Evolutionary conservation across 352 stramenopile genomes (phyloP).

Genomic region (Phytophthora vignae): DNA sequence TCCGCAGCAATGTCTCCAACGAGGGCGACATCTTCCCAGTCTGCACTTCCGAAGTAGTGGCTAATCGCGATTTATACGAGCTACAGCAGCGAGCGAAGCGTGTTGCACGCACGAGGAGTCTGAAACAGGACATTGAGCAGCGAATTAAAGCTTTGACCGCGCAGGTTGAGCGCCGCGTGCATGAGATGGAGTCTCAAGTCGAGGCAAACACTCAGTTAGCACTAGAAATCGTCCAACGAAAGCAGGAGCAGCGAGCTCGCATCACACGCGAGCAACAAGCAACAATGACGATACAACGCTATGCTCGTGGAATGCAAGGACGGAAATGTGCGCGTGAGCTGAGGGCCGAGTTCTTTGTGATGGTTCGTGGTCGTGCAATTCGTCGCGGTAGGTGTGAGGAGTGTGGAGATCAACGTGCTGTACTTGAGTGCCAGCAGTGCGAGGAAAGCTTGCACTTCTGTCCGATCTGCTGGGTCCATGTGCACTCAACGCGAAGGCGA

Average conservation of each 20-base stretch:
- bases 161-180: constrained; percentile 44
- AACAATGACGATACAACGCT: constrained; percentile 57
- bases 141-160: constrained; percentile 26
- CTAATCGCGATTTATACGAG: constrained; percentile 55
- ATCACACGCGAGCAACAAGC: constrained; percentile 52
- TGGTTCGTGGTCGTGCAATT: constrained; percentile 72
- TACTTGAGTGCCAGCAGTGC: constrained; percentile 73
- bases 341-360: constrained; percentile 70
- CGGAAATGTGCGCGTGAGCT: constrained; percentile 51
- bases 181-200: constrained; percentile 66
- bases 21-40: constrained; percentile 36
- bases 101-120: constrained; percentile 13
- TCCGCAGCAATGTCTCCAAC: constrained; percentile 33
- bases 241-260: constrained; percentile 40
- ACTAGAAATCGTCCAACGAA: constrained; percentile 34
- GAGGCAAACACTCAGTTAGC: constrained; percentile 66
- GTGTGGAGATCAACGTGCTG: constrained; percentile 69
- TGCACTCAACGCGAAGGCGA: constrained; percentile 63
- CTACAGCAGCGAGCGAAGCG: constrained; percentile 38
- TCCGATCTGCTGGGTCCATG: constrained; percentile 76
- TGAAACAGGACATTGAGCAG: constrained; percentile 34
- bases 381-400: constrained; percentile 78
- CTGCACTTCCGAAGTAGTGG: constrained; percentile 58
- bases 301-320: constrained; percentile 53
- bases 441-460: constrained; percentile 78